These are phyloP conservation scores for Neurospora sp. DNA, from an alignment of 495 filamentous ascomycete species.

Conservation along the genomic window DNA sequence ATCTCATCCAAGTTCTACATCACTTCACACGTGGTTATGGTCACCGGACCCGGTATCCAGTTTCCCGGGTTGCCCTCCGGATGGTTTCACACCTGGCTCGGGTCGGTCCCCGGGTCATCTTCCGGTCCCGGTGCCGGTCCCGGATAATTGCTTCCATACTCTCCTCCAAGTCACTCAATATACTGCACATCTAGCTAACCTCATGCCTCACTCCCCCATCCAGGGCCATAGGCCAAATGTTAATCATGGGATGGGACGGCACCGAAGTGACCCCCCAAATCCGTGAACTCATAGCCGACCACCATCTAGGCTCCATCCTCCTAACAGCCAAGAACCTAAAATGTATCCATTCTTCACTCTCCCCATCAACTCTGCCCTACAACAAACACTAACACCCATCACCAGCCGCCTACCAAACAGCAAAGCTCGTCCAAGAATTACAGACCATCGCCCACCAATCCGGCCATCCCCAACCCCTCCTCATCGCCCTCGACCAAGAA, in stretches of 20 bases:
- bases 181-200: slow-evolving; percentile 1
- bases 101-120: neutral
- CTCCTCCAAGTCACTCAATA: neutral
- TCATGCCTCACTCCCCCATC: neutral
- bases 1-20: neutral
- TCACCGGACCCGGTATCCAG: neutral
- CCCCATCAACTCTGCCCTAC: neutral
- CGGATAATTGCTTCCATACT: neutral
- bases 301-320: slow-evolving; percentile 67
- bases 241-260: slow-evolving; percentile 95
- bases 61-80: neutral
- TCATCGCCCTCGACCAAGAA: slow-evolving; percentile 83
- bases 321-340: slow-evolving; percentile 86
- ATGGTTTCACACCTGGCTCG: neutral
- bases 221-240: slow-evolving; percentile 73
- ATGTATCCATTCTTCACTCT: slow-evolving; percentile 41
- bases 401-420: slow-evolving; percentile 72
- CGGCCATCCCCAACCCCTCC: slow-evolving; percentile 71
- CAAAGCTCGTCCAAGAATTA: slow-evolving; percentile 69
- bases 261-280: slow-evolving; percentile 81
- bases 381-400: slow-evolving; percentile 9
- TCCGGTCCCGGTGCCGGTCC: neutral
- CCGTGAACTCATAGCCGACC: slow-evolving; percentile 70
- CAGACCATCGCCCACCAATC: slow-evolving; percentile 81
- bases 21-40: neutral